phyloP scores from a whole-genome alignment of 176 grass and related monocot genomes.

The Puccinellia tenuiflora region DNA sequence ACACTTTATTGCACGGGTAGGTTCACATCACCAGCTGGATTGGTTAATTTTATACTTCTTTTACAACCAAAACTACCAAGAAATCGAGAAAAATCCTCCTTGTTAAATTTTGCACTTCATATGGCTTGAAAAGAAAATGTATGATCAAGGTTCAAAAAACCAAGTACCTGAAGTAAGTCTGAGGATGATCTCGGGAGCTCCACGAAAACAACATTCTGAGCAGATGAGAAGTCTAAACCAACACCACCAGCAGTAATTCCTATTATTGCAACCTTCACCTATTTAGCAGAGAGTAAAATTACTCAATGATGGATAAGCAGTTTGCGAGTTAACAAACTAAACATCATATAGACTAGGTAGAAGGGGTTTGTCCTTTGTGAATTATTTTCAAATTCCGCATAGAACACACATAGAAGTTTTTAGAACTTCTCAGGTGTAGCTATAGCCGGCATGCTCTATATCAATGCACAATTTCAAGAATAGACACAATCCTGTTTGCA shows the following conservation, averaged over 20 bases:
- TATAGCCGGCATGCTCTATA: slow-evolving; percentile 2
- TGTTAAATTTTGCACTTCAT: not conserved
- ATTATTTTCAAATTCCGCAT: not conserved
- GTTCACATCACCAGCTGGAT: slow-evolving; percentile 9
- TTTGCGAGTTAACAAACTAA: not conserved
- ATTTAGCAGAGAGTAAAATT: slow-evolving; percentile 27
- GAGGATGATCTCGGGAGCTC: slow-evolving; percentile 91
- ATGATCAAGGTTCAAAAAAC: slow-evolving; percentile 3
- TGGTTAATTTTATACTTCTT: slow-evolving; percentile 5
- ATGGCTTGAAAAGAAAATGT: slow-evolving; percentile 12
- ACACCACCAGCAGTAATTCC: slow-evolving; percentile 91
- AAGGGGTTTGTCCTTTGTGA: not conserved
- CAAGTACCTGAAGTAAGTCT: slow-evolving; percentile 79
- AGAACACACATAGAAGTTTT: not conserved
- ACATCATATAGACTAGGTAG: slow-evolving; percentile 5
- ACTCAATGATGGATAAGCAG: slow-evolving; percentile 11
- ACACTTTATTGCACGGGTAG: not conserved
- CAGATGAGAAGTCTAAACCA: slow-evolving; percentile 87
- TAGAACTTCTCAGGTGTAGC: not conserved
- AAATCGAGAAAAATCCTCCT: not conserved
- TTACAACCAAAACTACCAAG: slow-evolving; percentile 9
- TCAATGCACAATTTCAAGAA: not conserved
- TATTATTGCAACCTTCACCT: slow-evolving; percentile 95
- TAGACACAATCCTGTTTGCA: not conserved
- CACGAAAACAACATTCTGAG: slow-evolving; percentile 92